phyloP scores from a whole-genome alignment of 2,329 filamentous ascomycete genomes.

The Conoideocrella luteorostrata region DNA sequence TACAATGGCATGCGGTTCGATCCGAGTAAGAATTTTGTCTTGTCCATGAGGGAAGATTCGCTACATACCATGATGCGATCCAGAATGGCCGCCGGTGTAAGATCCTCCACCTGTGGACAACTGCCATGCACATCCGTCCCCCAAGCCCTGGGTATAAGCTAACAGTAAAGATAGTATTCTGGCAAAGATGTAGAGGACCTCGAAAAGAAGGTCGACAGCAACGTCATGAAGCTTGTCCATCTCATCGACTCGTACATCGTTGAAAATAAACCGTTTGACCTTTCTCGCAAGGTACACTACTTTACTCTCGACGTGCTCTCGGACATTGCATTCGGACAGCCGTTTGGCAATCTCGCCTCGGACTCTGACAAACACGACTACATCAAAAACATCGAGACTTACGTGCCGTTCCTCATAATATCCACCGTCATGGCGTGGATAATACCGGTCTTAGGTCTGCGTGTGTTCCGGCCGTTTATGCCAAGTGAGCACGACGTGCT shows the following conservation, averaged over 20 bases:
- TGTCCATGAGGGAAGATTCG: conserved; percentile 41
- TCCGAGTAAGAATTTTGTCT: conserved; percentile 41
- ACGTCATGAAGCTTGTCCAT: conserved; percentile 9
- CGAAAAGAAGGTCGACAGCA: conserved; percentile 26
- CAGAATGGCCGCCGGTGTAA: conserved; percentile 45
- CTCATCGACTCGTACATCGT: conserved; percentile 12
- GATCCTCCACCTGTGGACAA: conserved; percentile 6
- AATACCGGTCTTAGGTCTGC: conserved; percentile 30
- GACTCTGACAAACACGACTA: conserved; percentile 44
- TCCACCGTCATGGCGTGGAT: conserved; percentile 14
- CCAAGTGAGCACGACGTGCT: conserved; percentile 32
- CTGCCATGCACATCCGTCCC: no score
- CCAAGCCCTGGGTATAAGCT: no score
- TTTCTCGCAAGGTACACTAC: conserved; percentile 41
- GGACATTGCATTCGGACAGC: conserved; percentile 43
- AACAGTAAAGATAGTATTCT: conserved; percentile 33
- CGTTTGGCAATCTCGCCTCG: conserved; percentile 42
- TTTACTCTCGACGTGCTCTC: conserved; percentile 52
- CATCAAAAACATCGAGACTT: conserved; percentile 32
- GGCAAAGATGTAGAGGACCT: conserved; percentile 44
- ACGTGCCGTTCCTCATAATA: conserved; percentile 16
- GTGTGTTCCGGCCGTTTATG: conserved; percentile 32
- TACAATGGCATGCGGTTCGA: conserved; percentile 45
- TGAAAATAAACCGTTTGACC: conserved; percentile 10
- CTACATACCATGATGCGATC: conserved; percentile 34